Percentiles rank a stretch among this genome's conserved stretches.
Evolutionary conservation across 208 protist genomes (phyloP).

Genomic region (Zelonia costaricensis): DNA sequence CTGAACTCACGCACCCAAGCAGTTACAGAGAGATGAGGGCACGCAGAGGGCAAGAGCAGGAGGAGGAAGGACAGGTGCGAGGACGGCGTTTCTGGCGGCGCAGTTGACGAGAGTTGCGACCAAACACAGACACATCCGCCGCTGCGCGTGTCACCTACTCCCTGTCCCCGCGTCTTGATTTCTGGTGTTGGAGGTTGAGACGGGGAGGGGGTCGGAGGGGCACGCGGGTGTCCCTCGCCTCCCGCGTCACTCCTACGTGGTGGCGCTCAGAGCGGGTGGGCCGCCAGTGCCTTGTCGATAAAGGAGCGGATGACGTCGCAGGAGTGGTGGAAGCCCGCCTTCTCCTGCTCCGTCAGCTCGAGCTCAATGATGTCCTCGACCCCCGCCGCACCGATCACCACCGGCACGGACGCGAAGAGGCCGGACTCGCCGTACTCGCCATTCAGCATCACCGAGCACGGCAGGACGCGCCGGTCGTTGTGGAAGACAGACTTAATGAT

Average conservation of each 20-base stretch:
- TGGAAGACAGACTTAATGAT: constrained; percentile 47
- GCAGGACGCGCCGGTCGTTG: constrained; percentile 47
- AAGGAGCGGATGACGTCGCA: constrained; percentile 39
- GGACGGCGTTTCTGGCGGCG: too few relatives aligned
- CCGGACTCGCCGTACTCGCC: constrained; percentile 46
- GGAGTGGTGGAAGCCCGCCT: constrained; percentile 38
- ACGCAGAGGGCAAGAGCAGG: too few relatives aligned
- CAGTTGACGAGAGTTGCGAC: too few relatives aligned
- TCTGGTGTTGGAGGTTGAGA: neutral
- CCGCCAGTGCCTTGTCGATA: constrained; percentile 28
- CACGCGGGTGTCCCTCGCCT: too few relatives aligned
- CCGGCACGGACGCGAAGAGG: constrained; percentile 44
- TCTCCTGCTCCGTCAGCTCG: constrained; percentile 36
- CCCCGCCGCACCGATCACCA: constrained; percentile 30
- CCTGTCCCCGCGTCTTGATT: too few relatives aligned
- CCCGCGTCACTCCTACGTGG: too few relatives aligned
- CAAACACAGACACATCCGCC: too few relatives aligned
- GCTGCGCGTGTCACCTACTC: too few relatives aligned
- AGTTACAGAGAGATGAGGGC: too few relatives aligned
- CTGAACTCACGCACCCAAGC: too few relatives aligned
- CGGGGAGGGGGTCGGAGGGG: neutral
- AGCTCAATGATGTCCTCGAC: constrained; percentile 48
- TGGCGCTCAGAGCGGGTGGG: constrained; percentile 21
- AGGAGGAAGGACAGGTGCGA: too few relatives aligned
- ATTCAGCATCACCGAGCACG: constrained; percentile 44